phyloP scores from a whole-genome alignment of 73 alveolate genomes.

The Symbiodinium pilosum region DNA sequence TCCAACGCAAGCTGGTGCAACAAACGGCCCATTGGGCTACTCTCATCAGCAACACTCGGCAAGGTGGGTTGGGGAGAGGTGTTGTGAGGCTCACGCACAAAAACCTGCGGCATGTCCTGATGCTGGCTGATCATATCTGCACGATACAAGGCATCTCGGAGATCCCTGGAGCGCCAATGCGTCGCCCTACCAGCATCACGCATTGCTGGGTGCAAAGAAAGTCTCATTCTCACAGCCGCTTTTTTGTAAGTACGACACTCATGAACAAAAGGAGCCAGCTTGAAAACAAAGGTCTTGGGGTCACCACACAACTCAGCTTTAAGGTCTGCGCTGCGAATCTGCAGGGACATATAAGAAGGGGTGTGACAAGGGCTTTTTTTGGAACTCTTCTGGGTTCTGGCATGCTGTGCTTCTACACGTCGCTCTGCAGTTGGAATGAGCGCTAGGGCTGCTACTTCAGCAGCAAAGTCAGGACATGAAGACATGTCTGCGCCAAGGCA shows the following conservation, averaged over 20 bases:
- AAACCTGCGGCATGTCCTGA: background rate
- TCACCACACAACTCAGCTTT: background rate
- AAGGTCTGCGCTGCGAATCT: background rate
- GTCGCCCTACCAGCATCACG: background rate
- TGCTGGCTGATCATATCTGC: background rate
- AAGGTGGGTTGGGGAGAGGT: background rate
- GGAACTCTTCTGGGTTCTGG: background rate
- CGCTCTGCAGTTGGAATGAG: background rate
- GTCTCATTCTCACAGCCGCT: background rate
- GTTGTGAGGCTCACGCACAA: background rate
- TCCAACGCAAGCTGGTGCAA: background rate
- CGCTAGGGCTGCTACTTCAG: background rate
- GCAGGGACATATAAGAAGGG: background rate
- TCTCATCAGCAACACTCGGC: background rate
- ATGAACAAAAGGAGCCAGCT: background rate
- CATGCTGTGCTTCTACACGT: background rate
- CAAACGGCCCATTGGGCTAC: background rate
- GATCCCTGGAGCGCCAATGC: background rate
- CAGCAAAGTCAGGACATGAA: background rate
- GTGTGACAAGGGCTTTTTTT: background rate
- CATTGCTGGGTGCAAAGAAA: background rate
- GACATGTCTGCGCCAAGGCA: background rate
- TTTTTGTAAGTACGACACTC: background rate
- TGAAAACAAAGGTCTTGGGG: background rate
- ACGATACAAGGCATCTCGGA: background rate